These are phyloP conservation scores for Vitis hybrid DNA, from an alignment of 177 flowering plant species.

Conservation along the genomic window DNA sequence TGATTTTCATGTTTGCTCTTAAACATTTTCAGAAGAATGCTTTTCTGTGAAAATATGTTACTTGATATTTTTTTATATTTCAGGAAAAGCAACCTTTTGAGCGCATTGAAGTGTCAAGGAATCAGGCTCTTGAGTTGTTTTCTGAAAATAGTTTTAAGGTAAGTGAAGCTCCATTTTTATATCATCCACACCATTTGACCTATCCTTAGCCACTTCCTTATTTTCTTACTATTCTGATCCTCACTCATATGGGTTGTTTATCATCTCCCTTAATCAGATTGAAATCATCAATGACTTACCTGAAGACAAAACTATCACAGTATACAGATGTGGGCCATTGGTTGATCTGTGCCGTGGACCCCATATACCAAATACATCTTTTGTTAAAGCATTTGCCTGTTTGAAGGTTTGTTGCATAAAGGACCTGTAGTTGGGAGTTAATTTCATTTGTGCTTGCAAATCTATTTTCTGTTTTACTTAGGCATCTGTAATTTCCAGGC, in stretches of 20 bases:
- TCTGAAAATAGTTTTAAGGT: conserved; percentile 91
- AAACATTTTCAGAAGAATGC: not conserved
- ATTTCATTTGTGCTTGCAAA: conserved; percentile 1
- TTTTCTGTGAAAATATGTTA: not conserved
- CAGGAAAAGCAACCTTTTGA: conserved; percentile 99
- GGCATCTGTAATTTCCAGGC: conserved; percentile 49
- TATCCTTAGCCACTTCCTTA: not conserved
- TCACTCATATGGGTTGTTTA: conserved; percentile 6
- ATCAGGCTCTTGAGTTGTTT: conserved; percentile 91
- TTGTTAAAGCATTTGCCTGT: conserved; percentile 90
- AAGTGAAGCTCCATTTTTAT: conserved; percentile 7
- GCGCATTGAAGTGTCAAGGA: conserved; percentile 91
- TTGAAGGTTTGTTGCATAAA: conserved; percentile 48
- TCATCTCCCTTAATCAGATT: conserved; percentile 39
- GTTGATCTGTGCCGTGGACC: conserved; percentile 99
- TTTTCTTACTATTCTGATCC: not conserved
- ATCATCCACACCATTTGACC: not conserved
- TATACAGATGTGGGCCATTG: conserved; percentile 96
- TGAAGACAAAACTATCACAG: conserved; percentile 94
- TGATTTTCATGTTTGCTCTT: not conserved
- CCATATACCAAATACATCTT: conserved; percentile 96
- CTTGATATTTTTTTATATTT: conserved; percentile 10
- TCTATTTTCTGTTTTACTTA: conserved; percentile 7
- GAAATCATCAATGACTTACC: conserved; percentile 92
- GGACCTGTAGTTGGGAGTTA: not conserved